A percentile compares a stretch with the other conserved stretches of the same genome.
Evolutionary conservation across 257 asterid species (phyloP).

Genomic region (Oldenlandia corymbosa): DNA sequence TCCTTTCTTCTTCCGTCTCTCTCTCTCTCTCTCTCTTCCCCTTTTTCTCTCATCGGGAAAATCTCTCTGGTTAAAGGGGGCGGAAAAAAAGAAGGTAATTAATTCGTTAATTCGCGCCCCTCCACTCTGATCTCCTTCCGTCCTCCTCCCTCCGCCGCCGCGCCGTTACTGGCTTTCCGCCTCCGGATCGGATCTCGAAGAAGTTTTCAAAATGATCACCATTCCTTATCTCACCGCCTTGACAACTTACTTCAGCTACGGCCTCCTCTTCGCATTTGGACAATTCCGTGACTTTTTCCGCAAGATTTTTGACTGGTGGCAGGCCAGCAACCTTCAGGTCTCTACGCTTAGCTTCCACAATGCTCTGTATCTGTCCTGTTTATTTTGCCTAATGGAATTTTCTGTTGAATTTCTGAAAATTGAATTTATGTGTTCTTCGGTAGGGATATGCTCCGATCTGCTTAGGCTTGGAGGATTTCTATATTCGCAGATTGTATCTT

Average conservation of each 20-base stretch:
- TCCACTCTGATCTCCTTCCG: slow-evolving; percentile 21
- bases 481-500: slow-evolving; percentile 74
- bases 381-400: neutral
- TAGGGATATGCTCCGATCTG: slow-evolving; percentile 99
- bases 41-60: slow-evolving; percentile 2
- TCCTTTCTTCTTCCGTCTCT: neutral
- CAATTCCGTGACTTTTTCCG: slow-evolving; percentile 90
- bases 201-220: slow-evolving; percentile 61
- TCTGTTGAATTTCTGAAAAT: neutral
- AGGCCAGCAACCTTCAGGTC: slow-evolving; percentile 73
- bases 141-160: slow-evolving; percentile 8
- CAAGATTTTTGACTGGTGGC: slow-evolving; percentile 65
- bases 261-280: slow-evolving; percentile 89
- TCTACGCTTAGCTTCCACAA: neutral
- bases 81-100: neutral
- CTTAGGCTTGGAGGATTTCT: slow-evolving; percentile 98
- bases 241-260: slow-evolving; percentile 94
- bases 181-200: slow-evolving; percentile 39
- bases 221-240: slow-evolving; percentile 90
- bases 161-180: slow-evolving; percentile 27
- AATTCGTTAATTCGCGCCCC: neutral
- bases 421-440: slow-evolving; percentile 15
- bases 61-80: neutral
- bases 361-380: neutral
- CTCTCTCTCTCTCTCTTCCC: neutral